Base-by-base conservation (phyloP, 2,329 filamentous ascomycete genomes). In the Verticillium albo-atrum region DNA sequence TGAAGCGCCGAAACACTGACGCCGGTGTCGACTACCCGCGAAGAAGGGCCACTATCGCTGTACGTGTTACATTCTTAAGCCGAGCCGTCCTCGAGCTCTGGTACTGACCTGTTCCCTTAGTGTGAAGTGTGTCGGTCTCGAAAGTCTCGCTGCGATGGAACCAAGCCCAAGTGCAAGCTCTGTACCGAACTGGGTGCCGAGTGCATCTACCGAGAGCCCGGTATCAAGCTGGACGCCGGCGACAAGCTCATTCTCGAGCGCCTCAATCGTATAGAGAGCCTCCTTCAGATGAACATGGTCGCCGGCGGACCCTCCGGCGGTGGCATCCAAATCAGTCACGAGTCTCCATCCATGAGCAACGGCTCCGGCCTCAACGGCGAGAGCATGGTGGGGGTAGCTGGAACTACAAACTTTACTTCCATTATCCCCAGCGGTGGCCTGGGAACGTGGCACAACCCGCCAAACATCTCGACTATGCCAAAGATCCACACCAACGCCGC, bases 191-290 rank as follows among this genome's bases (percentile, higher is more conserved):
- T 94, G 47, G 89, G 90, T 58, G 91, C 90, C 52, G 89, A 94
- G 63, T 95, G 91, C 73, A 83, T 93, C 64, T 95, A 95, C 72
- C 85, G 91, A 63, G 91, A 95, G 71, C 91, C 91, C 6, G 90
- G 90, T 3, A 91, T 94, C 78, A 95, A 95, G 75, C 83, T 95
- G 10, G 91, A 95, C 71, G 90, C 90, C 35, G 91, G 91, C 64
- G 91, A 94, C 77, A 94, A 93, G 75, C 79, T 95, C 59, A 95
- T 95, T 62, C 77, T 95, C 37, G 91, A 94, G 70, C 88, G 89
- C 59, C 79, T 95, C 35, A 86, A 83, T 66, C 86, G 89, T 57
- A 93, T 95, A 67, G 91, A 95, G 72, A 89, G 82, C 56, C 77
- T 95, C 52, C 79, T 95, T n/a, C 89, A 93, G 70, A 86, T 88